These are phyloP conservation scores for Spatholobus suberectus DNA, from an alignment of 306 rosid species.

Conservation along the genomic window DNA sequence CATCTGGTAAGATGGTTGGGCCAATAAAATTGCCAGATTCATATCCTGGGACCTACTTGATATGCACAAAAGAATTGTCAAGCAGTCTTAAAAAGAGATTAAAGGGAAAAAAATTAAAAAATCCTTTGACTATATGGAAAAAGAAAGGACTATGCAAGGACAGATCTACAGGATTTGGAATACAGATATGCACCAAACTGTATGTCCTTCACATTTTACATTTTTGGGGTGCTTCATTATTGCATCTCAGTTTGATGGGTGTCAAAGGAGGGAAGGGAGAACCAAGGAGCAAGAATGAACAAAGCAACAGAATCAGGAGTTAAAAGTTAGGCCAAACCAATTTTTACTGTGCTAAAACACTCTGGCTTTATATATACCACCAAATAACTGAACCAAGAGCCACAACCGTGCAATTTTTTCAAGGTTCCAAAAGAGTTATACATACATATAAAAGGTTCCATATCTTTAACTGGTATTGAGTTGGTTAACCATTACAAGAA, in stretches of 20 bases:
- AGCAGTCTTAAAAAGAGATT: background rate
- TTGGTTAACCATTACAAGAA: background rate
- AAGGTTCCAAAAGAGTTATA: background rate
- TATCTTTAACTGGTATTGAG: background rate
- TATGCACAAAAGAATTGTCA: constrained; percentile 22
- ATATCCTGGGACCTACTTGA: no score
- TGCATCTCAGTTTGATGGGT: background rate
- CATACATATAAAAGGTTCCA: background rate
- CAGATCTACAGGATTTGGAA: background rate
- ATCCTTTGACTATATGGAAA: background rate
- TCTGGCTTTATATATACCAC: no score
- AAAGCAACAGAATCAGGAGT: background rate
- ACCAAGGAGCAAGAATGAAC: background rate
- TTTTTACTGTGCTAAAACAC: background rate
- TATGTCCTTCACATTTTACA: background rate
- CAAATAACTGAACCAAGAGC: background rate
- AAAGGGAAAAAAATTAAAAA: background rate
- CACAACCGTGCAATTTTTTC: no score
- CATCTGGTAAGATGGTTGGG: no score
- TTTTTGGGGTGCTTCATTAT: no score
- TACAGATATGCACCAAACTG: background rate
- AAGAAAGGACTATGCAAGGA: background rate
- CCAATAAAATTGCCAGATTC: no score
- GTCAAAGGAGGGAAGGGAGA: background rate
- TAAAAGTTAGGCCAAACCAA: background rate